Evolutionary conservation across 1,284 basidiomycete species (phyloP).

Genomic region (Fistulinella staudtii): DNA sequence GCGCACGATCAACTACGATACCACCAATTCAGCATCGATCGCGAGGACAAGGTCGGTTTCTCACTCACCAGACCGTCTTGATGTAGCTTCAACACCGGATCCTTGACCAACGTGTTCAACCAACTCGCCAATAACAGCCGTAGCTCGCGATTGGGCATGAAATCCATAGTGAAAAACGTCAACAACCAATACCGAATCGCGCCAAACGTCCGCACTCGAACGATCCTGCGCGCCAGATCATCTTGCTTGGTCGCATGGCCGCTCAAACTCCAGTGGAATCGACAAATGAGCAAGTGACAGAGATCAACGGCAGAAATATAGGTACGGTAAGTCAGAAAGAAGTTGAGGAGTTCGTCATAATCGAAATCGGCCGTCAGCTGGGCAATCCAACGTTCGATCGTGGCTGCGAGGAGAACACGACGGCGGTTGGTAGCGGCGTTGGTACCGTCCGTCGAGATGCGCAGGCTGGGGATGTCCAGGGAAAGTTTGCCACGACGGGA

Average conservation of each 20-base stretch:
- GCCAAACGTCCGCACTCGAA: conserved; percentile 82
- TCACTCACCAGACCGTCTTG: conserved; percentile 68
- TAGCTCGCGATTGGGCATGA: conserved; percentile 75
- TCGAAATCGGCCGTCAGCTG: conserved; percentile 81
- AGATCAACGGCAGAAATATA: conserved; percentile 76
- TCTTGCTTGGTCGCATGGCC: conserved; percentile 50
- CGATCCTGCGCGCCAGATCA: conserved; percentile 66
- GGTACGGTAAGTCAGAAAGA: conserved; percentile 84
- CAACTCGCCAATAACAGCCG: conserved; percentile 67
- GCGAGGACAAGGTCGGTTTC: neutral
- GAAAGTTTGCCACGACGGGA: conserved; percentile 29
- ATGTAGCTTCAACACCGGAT: conserved; percentile 62
- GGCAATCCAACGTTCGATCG: conserved; percentile 87
- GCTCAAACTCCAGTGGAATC: conserved; percentile 84
- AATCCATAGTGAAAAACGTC: conserved; percentile 85
- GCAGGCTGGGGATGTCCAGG: conserved; percentile 34
- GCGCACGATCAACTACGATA: conserved; percentile 63
- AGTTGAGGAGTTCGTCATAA: conserved; percentile 79
- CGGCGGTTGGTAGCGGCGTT: conserved; percentile 24
- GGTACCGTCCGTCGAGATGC: conserved; percentile 20
- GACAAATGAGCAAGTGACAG: conserved; percentile 71
- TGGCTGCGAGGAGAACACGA: conserved; percentile 73
- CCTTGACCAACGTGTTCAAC: conserved; percentile 71
- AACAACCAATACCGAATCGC: conserved; percentile 83
- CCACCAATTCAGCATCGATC: conserved; percentile 8